Evolutionary conservation across 495 filamentous ascomycete species (phyloP), one percentile per base, ranked within the genome.

Genomic region (Copromyces sp.): DNA sequence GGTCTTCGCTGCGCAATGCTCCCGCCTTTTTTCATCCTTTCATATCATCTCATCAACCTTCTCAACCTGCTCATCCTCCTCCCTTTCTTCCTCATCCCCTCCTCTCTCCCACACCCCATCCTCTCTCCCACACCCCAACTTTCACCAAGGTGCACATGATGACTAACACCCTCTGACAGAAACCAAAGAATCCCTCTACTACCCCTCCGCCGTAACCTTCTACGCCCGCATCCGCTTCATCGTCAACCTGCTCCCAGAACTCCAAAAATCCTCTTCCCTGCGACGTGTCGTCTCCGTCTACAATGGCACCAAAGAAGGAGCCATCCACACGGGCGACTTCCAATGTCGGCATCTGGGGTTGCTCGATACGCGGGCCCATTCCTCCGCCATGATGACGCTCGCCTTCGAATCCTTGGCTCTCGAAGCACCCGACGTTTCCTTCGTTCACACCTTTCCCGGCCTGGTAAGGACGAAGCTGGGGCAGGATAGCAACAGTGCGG

Each of bases 181-280:
- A 68, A 91, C 90, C 0, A 38, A 74, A 2, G 92, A 93, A 78
- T 84, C 83, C 24, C 81, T 93, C 14, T 82, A 89, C 74, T 79
- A 81, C 40, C 84, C 84, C 71, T 79, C 86, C 47, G 79, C 87
- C 17, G 78, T 91, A 4, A 82, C 79, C 68, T 89, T 88, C 80
- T 92, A 92, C 79, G 81, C 87, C 37, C 89, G 91, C 17, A 83
- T 86, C 68, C 87, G 90, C 45, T 91, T 92, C 78, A 84, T 86
- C 32, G 71, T 79, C 53, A 90, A 91, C 75, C 84, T 93, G 3
- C 85, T 93, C 2, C 90, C 91, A 0, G 84, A 87, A 0, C 76
- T 93, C 0, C 80, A 80, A 37, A 68, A 76, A 8, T 84, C 88
- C 0, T 68, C 82, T 14, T 14, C 38, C 44, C 83, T 87, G 16